Percentiles rank a stretch among this genome's conserved stretches.
Conservation (phyloP, 768 basidiomycete genomes). For the Rhizopogon rudus region DNA sequence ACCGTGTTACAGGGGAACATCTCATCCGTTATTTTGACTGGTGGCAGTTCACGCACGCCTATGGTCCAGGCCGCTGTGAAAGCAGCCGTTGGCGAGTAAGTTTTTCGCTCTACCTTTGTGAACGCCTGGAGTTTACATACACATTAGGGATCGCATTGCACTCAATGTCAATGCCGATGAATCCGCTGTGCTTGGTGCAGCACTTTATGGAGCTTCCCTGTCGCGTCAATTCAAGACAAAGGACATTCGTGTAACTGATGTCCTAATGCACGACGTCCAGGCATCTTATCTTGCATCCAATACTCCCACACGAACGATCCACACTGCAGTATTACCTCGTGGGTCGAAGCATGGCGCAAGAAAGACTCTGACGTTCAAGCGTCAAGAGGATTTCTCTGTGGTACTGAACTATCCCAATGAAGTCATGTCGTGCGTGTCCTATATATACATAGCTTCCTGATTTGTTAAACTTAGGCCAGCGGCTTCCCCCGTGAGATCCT, state of each 20-base stretch:
- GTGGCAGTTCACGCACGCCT: slow-evolving; percentile 85
- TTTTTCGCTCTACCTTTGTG: slow-evolving; percentile 6
- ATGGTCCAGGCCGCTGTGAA: slow-evolving; percentile 86
- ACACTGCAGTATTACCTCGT: slow-evolving; percentile 70
- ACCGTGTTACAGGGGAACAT: slow-evolving; percentile 58
- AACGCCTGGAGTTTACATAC: neutral
- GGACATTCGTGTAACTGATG: slow-evolving; percentile 80
- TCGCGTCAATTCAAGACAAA: slow-evolving; percentile 95
- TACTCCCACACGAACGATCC: slow-evolving; percentile 57
- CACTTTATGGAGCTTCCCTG: slow-evolving; percentile 84
- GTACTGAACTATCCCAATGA: slow-evolving; percentile 70
- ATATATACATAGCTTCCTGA: neutral
- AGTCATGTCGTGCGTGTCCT: slow-evolving; percentile 50
- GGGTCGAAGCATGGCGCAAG: slow-evolving; percentile 75
- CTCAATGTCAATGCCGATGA: slow-evolving; percentile 97
- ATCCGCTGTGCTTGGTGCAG: slow-evolving; percentile 90
- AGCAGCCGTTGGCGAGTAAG: slow-evolving; percentile 72
- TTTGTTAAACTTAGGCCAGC: slow-evolving; percentile 27
- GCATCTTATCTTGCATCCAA: slow-evolving; percentile 69
- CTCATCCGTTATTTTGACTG: slow-evolving; percentile 88
- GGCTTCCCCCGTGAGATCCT: slow-evolving; percentile 72
- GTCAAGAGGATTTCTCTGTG: slow-evolving; percentile 78
- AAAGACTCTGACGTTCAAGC: slow-evolving; percentile 84
- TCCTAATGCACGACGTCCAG: slow-evolving; percentile 69
- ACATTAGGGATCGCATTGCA: slow-evolving; percentile 71